Evolutionary conservation across 345 rosid genomes (phyloP).

Genomic region (Combretum micranthum): DNA sequence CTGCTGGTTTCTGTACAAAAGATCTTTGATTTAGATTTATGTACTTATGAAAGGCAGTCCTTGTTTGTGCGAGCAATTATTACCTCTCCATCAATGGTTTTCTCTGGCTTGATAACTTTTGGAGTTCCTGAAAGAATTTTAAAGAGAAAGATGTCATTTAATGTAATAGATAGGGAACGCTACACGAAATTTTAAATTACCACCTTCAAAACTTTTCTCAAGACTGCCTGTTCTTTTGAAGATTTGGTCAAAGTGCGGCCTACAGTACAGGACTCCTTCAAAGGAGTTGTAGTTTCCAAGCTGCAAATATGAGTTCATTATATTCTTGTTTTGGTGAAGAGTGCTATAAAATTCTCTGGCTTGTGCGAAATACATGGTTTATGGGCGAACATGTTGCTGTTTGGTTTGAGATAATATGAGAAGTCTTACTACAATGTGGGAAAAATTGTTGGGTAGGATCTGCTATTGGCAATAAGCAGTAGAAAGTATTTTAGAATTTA

Average conservation of each 20-base stretch:
- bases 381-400: too few species aligned
- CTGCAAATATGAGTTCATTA: slow-evolving; percentile 34
- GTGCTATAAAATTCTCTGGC: neutral
- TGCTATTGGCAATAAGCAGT: too few species aligned
- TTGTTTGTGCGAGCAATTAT: neutral
- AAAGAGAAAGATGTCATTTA: slow-evolving; percentile 6
- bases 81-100: slow-evolving; percentile 77
- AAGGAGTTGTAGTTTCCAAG: slow-evolving; percentile 96
- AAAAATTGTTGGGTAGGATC: too few species aligned
- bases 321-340: neutral
- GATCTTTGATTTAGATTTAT: neutral
- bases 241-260: slow-evolving; percentile 95
- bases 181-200: neutral
- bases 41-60: too few species aligned
- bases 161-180: too few species aligned
- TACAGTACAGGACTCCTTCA: slow-evolving; percentile 95
- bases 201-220: slow-evolving; percentile 96
- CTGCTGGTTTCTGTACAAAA: slow-evolving; percentile 56
- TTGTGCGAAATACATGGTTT: too few species aligned
- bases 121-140: slow-evolving; percentile 60
- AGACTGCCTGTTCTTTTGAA: slow-evolving; percentile 98
- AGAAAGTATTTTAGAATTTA: too few species aligned
- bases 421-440: too few species aligned
- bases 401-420: too few species aligned
- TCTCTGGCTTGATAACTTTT: slow-evolving; percentile 77